phyloP scores from a whole-genome alignment of 129 eudicot genomes.

The sunflower (Helianthus annuus) region DNA sequence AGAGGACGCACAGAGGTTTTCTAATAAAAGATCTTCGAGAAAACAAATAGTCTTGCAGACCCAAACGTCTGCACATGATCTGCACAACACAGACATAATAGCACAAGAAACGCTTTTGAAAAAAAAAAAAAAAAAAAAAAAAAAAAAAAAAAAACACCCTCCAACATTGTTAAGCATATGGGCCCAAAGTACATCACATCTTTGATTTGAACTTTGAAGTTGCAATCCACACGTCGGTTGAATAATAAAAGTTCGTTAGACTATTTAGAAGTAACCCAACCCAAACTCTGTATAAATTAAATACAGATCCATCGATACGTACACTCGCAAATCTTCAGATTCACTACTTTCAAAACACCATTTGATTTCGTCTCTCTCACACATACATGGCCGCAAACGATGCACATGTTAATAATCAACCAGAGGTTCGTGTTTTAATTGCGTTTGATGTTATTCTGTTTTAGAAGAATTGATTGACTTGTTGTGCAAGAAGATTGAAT shows the following conservation, averaged over 20 bases:
- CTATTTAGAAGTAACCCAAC: neutral
- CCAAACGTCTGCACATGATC: too few species aligned
- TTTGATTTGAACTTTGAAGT: neutral
- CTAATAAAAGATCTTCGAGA: too few species aligned
- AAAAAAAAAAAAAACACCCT: too few species aligned
- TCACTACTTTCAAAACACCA: neutral
- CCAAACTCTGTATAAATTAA: neutral
- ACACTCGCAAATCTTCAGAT: neutral
- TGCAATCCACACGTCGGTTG: neutral
- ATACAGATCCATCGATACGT: conserved; percentile 2
- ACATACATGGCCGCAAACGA: conserved; percentile 23
- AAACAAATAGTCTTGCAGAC: too few species aligned
- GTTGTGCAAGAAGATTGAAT: too few species aligned
- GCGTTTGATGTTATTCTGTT: too few species aligned
- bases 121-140: too few species aligned
- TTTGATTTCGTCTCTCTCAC: conserved; percentile 1
- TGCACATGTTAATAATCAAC: conserved; percentile 23
- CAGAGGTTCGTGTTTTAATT: conserved; percentile 20
- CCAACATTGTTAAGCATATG: neutral
- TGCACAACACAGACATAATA: too few species aligned
- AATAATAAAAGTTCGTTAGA: neutral
- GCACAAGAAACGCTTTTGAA: too few species aligned
- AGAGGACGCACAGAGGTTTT: too few species aligned
- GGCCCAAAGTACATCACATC: neutral
- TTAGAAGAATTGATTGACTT: too few species aligned